phyloP scores from a whole-genome alignment of 495 filamentous ascomycete species.

The Xylaria sp. region DNA sequence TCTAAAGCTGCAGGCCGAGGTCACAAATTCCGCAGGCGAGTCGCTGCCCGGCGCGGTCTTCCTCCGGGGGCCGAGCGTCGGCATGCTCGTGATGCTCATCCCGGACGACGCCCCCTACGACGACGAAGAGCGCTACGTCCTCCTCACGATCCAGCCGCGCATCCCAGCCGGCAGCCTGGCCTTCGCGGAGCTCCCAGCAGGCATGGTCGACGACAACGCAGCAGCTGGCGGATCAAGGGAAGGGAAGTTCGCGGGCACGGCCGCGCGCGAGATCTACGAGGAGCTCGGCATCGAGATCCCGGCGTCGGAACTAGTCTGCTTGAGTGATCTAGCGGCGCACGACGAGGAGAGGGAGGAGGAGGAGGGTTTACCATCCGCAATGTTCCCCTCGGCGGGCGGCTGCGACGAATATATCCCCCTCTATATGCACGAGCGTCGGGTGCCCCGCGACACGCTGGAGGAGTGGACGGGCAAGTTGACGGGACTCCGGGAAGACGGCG shows the following conservation, averaged over 20 bases:
- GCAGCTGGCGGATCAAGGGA: background rate
- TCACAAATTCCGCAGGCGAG: conserved; percentile 69
- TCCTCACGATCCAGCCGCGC: conserved; percentile 85
- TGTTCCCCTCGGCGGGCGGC: conserved; percentile 81
- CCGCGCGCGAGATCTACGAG: conserved; percentile 83
- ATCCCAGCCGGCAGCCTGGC: conserved; percentile 77
- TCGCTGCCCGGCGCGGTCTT: conserved; percentile 79
- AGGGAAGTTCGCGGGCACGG: conserved; percentile 76
- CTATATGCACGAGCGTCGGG: conserved; percentile 74
- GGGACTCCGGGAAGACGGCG: conserved; percentile 76
- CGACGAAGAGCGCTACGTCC: conserved; percentile 67
- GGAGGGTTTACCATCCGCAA: conserved; percentile 64
- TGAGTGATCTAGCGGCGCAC: conserved; percentile 74
- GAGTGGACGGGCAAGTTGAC: conserved; percentile 79
- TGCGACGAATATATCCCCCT: conserved; percentile 87
- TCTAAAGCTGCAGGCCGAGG: conserved; percentile 72
- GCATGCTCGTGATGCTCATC: conserved; percentile 80
- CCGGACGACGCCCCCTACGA: conserved; percentile 66
- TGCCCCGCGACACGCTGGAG: conserved; percentile 67
- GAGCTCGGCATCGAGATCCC: conserved; percentile 71
- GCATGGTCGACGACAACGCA: conserved; percentile 77
- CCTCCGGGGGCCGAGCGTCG: conserved; percentile 80
- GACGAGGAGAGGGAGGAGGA: conserved; percentile 37
- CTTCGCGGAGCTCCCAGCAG: conserved; percentile 83
- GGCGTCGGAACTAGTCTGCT: conserved; percentile 44